phyloP scores from a whole-genome alignment of 2,329 filamentous ascomycete species.

The Colletotrichum sansevieriae region DNA sequence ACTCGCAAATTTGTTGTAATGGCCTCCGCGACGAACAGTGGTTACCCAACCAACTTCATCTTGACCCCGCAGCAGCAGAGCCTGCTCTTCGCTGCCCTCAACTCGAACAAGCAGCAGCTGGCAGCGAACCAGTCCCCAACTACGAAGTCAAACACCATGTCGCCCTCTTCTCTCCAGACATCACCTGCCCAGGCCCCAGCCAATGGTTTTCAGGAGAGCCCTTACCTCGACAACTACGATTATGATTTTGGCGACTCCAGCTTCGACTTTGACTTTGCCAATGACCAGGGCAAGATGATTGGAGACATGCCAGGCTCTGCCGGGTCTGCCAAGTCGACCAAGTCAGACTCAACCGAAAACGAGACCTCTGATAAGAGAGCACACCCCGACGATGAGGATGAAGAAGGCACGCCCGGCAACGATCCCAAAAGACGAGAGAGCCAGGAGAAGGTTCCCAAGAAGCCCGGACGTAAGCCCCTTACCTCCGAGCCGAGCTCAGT shows the following conservation, averaged over 20 bases:
- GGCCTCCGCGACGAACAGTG: conserved; percentile 62
- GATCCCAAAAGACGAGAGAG: conserved; percentile 81
- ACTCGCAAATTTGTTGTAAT: conserved; percentile 52
- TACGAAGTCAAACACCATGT: conserved; percentile 58
- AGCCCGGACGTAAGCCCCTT: conserved; percentile 94
- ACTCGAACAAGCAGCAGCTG: conserved; percentile 70
- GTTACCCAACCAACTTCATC: conserved; percentile 69
- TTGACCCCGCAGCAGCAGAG: conserved; percentile 83
- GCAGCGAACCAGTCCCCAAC: conserved; percentile 51
- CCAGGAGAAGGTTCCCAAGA: conserved; percentile 90
- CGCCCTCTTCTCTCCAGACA: conserved; percentile 63
- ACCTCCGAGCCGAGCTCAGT: conserved; percentile 97
- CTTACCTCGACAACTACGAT: conserved; percentile 83
- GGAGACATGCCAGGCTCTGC: conserved; percentile 77
- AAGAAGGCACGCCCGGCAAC: conserved; percentile 63
- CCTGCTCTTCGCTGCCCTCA: conserved; percentile 80
- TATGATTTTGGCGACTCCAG: conserved; percentile 82
- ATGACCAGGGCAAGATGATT: conserved; percentile 75
- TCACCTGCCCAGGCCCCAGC: conserved; percentile 61
- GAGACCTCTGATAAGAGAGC: conserved; percentile 78
- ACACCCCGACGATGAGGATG: conserved; percentile 77
- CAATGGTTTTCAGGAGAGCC: conserved; percentile 77
- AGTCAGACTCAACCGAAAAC: conserved; percentile 68
- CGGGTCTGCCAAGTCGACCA: conserved; percentile 62
- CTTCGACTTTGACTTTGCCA: conserved; percentile 78